These are phyloP conservation scores for Castanea sativa DNA, from an alignment of 306 rosid species.

Conservation along the genomic window DNA sequence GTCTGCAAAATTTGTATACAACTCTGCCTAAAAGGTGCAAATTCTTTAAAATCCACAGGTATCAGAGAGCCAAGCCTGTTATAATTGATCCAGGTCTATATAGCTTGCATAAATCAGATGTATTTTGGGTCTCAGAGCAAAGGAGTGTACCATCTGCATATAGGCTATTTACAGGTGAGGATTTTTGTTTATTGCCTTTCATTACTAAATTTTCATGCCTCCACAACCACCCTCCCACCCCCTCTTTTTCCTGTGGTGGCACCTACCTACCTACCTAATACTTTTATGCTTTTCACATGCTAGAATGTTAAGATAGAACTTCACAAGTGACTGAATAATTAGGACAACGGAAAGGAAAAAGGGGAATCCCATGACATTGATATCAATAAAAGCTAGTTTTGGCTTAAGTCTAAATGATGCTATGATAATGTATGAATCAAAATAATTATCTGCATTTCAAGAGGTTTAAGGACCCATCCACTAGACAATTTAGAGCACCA, in stretches of 20 bases:
- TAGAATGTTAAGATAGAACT: neutral
- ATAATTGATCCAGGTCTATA: constrained; percentile 80
- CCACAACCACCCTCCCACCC: too few species aligned
- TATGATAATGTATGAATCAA: neutral
- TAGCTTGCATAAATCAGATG: constrained; percentile 59
- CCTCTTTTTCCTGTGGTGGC: neutral
- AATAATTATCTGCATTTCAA: neutral
- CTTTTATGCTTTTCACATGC: neutral
- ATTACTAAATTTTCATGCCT: neutral
- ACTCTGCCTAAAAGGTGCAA: constrained; percentile 5
- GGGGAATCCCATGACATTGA: neutral
- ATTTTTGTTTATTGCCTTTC: constrained; percentile 12
- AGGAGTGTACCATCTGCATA: constrained; percentile 72
- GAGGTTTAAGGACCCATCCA: too few species aligned
- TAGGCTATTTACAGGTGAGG: constrained; percentile 63
- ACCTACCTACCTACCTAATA: neutral
- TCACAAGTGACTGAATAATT: too few species aligned
- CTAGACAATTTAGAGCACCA: too few species aligned
- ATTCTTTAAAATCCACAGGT: constrained; percentile 34
- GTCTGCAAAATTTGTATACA: neutral
- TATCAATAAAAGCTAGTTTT: neutral
- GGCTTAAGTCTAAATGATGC: neutral
- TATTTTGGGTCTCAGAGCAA: constrained; percentile 67
- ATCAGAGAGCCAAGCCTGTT: constrained; percentile 74
- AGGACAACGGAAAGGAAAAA: neutral